Evolutionary conservation across 2,329 filamentous ascomycete species (phyloP).

Genomic region (Elsinoe batatas): DNA sequence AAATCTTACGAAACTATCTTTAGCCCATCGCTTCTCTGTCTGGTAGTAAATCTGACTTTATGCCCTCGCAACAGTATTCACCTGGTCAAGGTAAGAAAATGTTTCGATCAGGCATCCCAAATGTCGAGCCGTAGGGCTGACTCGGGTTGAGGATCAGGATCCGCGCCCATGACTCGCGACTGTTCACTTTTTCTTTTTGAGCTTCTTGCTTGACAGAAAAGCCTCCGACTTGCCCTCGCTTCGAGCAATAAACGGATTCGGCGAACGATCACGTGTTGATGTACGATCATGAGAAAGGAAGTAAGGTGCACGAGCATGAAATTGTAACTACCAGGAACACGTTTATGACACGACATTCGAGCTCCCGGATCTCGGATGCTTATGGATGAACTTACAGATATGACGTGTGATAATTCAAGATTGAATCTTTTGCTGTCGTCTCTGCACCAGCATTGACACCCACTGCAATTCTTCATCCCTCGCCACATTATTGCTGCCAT

Average conservation of each 20-base stretch:
- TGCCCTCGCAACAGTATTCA: not conserved
- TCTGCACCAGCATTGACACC: too few species aligned
- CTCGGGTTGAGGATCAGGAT: not conserved
- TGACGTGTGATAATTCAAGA: not conserved
- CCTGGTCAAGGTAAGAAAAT: not conserved
- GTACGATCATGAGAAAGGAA: too few species aligned
- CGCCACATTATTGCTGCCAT: not conserved
- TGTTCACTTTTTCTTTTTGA: not conserved
- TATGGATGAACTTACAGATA: not conserved
- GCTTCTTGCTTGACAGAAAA: not conserved
- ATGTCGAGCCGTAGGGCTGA: not conserved
- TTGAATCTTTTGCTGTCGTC: too few species aligned
- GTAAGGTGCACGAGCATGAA: too few species aligned
- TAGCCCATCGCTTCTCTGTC: not conserved
- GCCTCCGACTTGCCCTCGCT: too few species aligned
- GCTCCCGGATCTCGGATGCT: not conserved
- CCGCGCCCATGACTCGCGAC: not conserved
- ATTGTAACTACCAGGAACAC: too few species aligned
- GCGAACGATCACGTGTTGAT: too few species aligned
- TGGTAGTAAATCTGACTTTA: not conserved
- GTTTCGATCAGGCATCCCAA: not conserved
- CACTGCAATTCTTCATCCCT: not conserved
- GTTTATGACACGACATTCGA: not conserved
- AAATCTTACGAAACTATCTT: not conserved
- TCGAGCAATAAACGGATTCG: too few species aligned